Percentiles rank a stretch among this genome's conserved stretches.
Evolutionary conservation across 2,329 filamentous ascomycete species (phyloP).

Genomic region (Cyphellophora europaea): DNA sequence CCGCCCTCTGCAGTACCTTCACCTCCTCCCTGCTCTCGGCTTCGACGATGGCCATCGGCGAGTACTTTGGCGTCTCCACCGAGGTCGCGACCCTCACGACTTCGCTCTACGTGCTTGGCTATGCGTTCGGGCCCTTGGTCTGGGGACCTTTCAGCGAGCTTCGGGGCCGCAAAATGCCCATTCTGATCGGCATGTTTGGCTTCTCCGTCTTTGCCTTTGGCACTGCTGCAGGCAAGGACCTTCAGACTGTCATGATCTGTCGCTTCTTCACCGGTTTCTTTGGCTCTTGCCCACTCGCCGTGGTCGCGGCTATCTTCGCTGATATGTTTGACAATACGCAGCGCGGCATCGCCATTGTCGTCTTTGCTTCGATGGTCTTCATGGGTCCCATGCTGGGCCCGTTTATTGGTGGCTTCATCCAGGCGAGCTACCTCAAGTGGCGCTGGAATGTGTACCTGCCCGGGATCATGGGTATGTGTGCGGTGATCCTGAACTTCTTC

Average conservation of each 20-base stretch:
- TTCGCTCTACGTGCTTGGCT: slow-evolving; percentile 36
- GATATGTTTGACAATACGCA: slow-evolving; percentile 45
- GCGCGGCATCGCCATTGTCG: slow-evolving; percentile 36
- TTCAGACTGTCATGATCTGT: slow-evolving; percentile 44
- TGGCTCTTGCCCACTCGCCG: slow-evolving; percentile 43
- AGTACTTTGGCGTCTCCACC: slow-evolving; percentile 46
- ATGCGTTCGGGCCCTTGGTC: slow-evolving; percentile 38
- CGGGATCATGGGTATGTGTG: slow-evolving; percentile 46
- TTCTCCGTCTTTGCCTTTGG: slow-evolving; percentile 42
- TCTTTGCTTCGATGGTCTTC: slow-evolving; percentile 45
- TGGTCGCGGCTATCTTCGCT: slow-evolving; percentile 46
- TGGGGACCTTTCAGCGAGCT: slow-evolving; percentile 47
- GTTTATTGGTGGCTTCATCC: slow-evolving; percentile 46
- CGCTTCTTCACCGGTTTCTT: slow-evolving; percentile 46
- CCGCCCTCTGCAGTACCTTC: slow-evolving; percentile 40
- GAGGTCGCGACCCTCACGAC: slow-evolving; percentile 32
- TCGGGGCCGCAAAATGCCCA: slow-evolving; percentile 38
- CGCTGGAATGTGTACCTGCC: slow-evolving; percentile 47
- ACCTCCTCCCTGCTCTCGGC: slow-evolving; percentile 57
- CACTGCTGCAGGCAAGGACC: slow-evolving; percentile 40
- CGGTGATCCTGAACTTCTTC: slow-evolving; percentile 38
- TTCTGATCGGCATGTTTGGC: slow-evolving; percentile 40
- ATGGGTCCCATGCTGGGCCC: slow-evolving; percentile 43
- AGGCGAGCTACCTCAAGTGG: slow-evolving; percentile 41
- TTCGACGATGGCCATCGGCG: slow-evolving; percentile 49